Base-by-base conservation (phyloP, 768 basidiomycete genomes). In the Rhodotorula kratochvilovae region DNA sequence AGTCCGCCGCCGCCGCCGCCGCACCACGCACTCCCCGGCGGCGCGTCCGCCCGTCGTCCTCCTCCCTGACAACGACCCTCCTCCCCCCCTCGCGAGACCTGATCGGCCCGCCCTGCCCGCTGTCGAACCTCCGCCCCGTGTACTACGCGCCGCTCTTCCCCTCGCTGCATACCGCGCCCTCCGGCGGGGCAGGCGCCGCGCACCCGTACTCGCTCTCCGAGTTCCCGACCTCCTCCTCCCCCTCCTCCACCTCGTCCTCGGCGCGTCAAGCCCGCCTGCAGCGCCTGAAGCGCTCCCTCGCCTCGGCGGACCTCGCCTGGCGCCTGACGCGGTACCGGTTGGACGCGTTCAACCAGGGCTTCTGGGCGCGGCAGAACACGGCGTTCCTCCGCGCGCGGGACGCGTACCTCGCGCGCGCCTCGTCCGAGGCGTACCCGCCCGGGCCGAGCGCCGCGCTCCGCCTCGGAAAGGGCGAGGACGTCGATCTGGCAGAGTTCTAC, bases 121-220 rank as follows among this genome's bases (percentile, higher is more conserved):
- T 77, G 16, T 76, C 76, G 27, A 77, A 77, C 68, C 68, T 77
- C 27, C 71, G 76, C 3, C 76, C 76, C 4, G 74, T 76, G 29
- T 74, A 74, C 67, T 77, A 77, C 63, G 65, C 72, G 27, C 72
- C 76, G 0, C 57, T 75, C 23, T 77, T 75, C 64, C 67, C 72
- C 2, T 39, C 56, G 3, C 69, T 74, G 1, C 67, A 68, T 46
- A 23, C 48, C 48, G 48, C 25, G 50, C 8, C 58, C 42, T 16
- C 21, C 42, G 15, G 15, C 54, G 15, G 7, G 8, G 5, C 33
- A 19, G 13, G 17, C 54, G 29, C 53, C 53, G 25, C 70, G 23
- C 76, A 77, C 59, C 76, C 76, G 1, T 77, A 77, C 71, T 76
- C 74, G 23, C 76, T 76, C 63, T 54, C 70, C 63, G 76, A 77